These are phyloP conservation scores for Angomonas ambiguus DNA, from an alignment of 208 protist species.

Conservation along the genomic window DNA sequence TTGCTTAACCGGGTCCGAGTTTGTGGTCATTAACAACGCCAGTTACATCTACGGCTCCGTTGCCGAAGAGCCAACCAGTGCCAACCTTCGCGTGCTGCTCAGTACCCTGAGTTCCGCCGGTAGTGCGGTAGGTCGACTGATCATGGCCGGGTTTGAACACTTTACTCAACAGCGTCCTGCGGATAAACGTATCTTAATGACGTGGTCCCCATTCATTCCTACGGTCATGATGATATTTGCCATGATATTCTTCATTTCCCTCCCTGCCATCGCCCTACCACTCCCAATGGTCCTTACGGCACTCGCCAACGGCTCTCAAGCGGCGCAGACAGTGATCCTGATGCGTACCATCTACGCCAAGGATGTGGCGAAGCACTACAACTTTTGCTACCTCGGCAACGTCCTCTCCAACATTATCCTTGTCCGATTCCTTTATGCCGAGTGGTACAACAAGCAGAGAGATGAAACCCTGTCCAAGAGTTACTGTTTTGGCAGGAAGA, in stretches of 20 bases:
- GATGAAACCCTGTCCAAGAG: background rate
- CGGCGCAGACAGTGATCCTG: conserved; percentile 35
- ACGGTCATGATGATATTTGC: conserved; percentile 32
- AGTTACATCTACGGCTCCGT: conserved; percentile 44
- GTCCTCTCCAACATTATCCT: conserved; percentile 37
- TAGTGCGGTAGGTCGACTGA: conserved; percentile 52
- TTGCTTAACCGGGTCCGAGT: conserved; percentile 27
- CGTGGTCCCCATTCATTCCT: conserved; percentile 34
- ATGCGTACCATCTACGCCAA: conserved; percentile 63
- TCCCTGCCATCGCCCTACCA: conserved; percentile 32
- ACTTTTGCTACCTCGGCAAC: conserved; percentile 40
- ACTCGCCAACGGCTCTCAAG: conserved; percentile 49
- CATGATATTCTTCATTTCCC: conserved; percentile 34
- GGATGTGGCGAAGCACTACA: conserved; percentile 68
- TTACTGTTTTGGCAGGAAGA: conserved; percentile 13
- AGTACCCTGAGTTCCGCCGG: conserved; percentile 62
- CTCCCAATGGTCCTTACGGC: conserved; percentile 48
- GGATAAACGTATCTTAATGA: conserved; percentile 61
- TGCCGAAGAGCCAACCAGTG: conserved; percentile 20
- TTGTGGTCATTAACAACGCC: conserved; percentile 58
- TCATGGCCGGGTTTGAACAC: conserved; percentile 52
- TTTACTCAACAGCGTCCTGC: conserved; percentile 43
- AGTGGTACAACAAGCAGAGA: conserved; percentile 20
- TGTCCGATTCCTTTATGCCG: conserved; percentile 64
- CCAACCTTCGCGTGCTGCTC: conserved; percentile 39